A percentile compares a stretch with the other conserved stretches of the same genome.
These are phyloP conservation scores for Stemphylium vesicarium DNA, from an alignment of 2,329 filamentous ascomycete species.

Conservation along the genomic window DNA sequence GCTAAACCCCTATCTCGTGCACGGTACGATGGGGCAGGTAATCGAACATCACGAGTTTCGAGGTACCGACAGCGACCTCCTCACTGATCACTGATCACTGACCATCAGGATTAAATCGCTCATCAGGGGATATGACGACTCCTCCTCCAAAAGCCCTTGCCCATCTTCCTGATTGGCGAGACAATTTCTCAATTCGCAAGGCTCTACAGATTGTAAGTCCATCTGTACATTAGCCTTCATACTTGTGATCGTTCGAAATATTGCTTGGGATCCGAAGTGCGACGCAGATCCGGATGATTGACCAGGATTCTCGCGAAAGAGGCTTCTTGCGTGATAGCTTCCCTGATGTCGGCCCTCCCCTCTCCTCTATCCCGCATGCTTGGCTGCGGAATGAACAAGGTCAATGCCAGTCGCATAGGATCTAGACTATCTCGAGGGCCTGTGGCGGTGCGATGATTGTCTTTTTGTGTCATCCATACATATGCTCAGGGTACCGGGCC, in stretches of 20 bases:
- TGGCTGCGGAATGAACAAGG: conserved; percentile 21
- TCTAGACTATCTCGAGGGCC: conserved; percentile 26
- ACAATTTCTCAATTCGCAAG: too few species aligned
- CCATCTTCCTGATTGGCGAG: too few species aligned
- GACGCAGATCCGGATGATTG: conserved; percentile 5
- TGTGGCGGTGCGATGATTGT: conserved; percentile 33
- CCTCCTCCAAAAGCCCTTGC: too few species aligned
- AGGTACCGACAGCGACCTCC: conserved; percentile 2
- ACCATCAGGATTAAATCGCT: too few species aligned
- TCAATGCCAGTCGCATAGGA: conserved; percentile 25
- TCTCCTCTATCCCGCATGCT: conserved; percentile 15
- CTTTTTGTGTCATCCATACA: conserved; percentile 19
- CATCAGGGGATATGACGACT: too few species aligned
- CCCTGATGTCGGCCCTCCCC: conserved; percentile 19
- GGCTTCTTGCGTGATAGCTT: conserved; percentile 23
- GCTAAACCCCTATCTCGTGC: background rate
- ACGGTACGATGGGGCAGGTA: background rate
- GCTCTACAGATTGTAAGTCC: too few species aligned
- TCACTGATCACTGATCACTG: conserved; percentile 10
- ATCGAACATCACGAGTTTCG: conserved; percentile 2
- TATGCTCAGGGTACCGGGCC: conserved; percentile 7
- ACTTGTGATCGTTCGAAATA: too few species aligned
- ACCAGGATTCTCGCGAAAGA: conserved; percentile 34
- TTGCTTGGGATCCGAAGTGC: background rate
- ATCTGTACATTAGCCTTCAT: too few species aligned